Percentiles rank a stretch among this genome's conserved stretches.
These are phyloP conservation scores for Geotrichum klebahnii DNA, from an alignment of 1,139 yeast genomes.

Conservation along the genomic window DNA sequence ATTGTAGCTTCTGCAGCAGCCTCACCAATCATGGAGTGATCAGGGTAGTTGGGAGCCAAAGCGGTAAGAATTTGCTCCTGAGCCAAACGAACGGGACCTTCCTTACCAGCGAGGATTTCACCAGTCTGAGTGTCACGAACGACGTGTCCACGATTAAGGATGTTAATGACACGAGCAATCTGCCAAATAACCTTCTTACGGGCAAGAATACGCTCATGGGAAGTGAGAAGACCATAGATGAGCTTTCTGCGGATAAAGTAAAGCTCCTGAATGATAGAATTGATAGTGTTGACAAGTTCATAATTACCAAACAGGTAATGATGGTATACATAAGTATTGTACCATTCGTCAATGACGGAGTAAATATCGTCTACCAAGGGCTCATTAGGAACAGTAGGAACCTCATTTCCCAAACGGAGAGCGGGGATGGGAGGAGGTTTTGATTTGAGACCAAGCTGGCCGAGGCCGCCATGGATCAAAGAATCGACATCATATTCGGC, in stretches of 20 bases:
- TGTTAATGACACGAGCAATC: conserved; percentile 63
- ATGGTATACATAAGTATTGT: conserved; percentile 34
- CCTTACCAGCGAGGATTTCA: conserved; percentile 48
- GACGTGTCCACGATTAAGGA: conserved; percentile 60
- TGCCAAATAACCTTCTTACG: conserved; percentile 58
- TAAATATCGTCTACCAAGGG: conserved; percentile 38
- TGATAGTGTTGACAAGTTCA: conserved; percentile 37
- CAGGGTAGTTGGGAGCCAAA: conserved; percentile 67
- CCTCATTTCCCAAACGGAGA: conserved; percentile 31
- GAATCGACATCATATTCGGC: conserved; percentile 19
- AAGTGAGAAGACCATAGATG: conserved; percentile 54
- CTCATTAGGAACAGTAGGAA: conserved; percentile 30
- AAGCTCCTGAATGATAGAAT: conserved; percentile 45
- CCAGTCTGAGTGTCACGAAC: conserved; percentile 73
- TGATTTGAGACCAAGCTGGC: conserved; percentile 23
- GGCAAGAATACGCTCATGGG: conserved; percentile 53
- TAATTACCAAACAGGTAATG: conserved; percentile 39
- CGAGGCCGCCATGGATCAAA: conserved; percentile 12
- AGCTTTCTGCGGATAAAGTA: conserved; percentile 62
- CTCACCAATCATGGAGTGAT: conserved; percentile 38
- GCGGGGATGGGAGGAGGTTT: conserved; percentile 36
- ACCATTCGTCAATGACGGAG: conserved; percentile 38
- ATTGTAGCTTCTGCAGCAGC: conserved; percentile 38
- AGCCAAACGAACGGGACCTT: conserved; percentile 58
- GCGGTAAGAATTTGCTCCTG: conserved; percentile 68